These are phyloP conservation scores for Fragaria ananassa DNA, from an alignment of 306 rosid species.

Conservation along the genomic window DNA sequence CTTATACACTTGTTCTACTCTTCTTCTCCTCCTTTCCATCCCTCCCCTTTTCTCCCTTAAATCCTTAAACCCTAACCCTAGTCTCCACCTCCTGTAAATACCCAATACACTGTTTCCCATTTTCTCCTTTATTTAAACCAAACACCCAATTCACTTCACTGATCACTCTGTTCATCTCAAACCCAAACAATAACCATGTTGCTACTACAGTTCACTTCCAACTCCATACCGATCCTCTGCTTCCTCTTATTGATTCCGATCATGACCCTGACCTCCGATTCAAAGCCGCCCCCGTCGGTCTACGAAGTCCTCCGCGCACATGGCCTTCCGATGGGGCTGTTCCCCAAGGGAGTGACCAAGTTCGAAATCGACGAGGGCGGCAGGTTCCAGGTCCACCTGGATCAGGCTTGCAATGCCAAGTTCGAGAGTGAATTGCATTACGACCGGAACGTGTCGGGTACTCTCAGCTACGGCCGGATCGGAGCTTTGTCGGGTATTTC, in stretches of 20 bases:
- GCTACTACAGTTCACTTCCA: neutral
- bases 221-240: constrained; percentile 14
- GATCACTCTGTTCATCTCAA: neutral
- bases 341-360: constrained; percentile 62
- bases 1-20: neutral
- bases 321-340: constrained; percentile 81
- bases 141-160: neutral
- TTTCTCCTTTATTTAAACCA: neutral
- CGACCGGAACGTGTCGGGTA: constrained; percentile 69
- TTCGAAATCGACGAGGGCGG: constrained; percentile 49
- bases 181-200: neutral
- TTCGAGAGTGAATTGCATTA: constrained; percentile 83
- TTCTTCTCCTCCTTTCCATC: constrained; percentile 7
- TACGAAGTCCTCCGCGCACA: constrained; percentile 58
- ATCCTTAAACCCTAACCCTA: constrained; percentile 19
- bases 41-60: neutral
- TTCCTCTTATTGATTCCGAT: constrained; percentile 15
- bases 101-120: neutral
- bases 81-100: neutral
- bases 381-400: constrained; percentile 52
- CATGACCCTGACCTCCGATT: constrained; percentile 6
- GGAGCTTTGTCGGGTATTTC: constrained; percentile 54
- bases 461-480: constrained; percentile 58
- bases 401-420: constrained; percentile 83
- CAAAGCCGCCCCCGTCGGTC: constrained; percentile 24